Percentiles rank a stretch among this genome's conserved stretches.
Conservation (phyloP, 768 basidiomycete species). For the Tephrocybe sp. region DNA sequence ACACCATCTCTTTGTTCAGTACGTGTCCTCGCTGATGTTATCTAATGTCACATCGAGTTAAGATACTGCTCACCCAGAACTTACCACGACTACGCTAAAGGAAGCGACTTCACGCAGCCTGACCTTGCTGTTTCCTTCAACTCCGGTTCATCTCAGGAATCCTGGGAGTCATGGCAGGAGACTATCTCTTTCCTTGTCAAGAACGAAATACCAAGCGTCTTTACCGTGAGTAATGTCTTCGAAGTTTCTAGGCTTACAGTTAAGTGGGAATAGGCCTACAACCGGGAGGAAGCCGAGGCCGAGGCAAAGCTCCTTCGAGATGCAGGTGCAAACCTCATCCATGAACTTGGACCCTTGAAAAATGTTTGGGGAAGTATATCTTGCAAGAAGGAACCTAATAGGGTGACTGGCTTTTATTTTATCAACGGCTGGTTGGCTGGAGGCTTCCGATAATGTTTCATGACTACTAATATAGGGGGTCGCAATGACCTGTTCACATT, state of each 20-base stretch:
- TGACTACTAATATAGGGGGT: too few species aligned
- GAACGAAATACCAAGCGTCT: conserved; percentile 28
- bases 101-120: conserved; percentile 21
- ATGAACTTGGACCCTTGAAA: conserved; percentile 24
- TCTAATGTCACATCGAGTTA: too few species aligned
- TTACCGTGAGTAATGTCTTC: conserved; percentile 26
- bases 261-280: conserved; percentile 26
- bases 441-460: conserved; percentile 22
- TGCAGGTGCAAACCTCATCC: conserved; percentile 24
- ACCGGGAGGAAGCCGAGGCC: conserved; percentile 26
- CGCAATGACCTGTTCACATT: too few species aligned
- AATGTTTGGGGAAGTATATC: conserved; percentile 33
- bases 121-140: conserved; percentile 38
- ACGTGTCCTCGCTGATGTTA: too few species aligned
- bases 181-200: conserved; percentile 26
- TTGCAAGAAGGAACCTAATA: conserved; percentile 26
- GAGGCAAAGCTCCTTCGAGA: conserved; percentile 24
- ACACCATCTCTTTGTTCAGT: conserved; percentile 27
- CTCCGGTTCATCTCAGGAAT: conserved; percentile 28
- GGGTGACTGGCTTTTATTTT: conserved; percentile 32
- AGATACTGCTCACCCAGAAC: too few species aligned
- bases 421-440: conserved; percentile 36
- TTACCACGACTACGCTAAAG: conserved; percentile 28
- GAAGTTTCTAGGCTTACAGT: background rate
- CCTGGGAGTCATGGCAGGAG: conserved; percentile 21